phyloP scores from a whole-genome alignment of 306 rosid genomes.

The Casuarina cunninghamiana region DNA sequence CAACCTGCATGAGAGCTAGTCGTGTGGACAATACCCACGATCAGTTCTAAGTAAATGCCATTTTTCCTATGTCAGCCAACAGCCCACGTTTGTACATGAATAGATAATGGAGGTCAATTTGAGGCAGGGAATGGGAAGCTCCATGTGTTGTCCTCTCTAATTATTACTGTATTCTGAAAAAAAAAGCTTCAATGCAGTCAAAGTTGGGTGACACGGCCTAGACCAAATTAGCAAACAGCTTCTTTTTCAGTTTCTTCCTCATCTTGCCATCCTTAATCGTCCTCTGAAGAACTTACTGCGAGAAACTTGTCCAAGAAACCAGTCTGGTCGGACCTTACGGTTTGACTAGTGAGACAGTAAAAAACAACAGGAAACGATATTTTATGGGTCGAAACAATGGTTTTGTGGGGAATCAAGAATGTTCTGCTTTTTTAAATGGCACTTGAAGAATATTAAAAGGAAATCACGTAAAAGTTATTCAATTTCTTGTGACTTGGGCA shows the following conservation, averaged over 20 bases:
- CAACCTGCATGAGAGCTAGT: slow-evolving; percentile 11
- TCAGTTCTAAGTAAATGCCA: not conserved
- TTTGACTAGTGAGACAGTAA: not conserved
- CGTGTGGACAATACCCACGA: slow-evolving; percentile 11
- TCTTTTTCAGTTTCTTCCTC: not conserved
- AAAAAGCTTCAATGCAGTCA: not conserved
- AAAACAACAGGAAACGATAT: too few species aligned
- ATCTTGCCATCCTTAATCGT: not conserved
- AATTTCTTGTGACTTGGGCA: not conserved
- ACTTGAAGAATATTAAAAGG: not conserved
- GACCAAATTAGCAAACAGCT: not conserved
- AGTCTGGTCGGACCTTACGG: not conserved
- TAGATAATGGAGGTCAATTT: not conserved
- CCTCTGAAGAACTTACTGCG: not conserved
- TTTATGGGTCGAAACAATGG: not conserved
- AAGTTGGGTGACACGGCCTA: slow-evolving; percentile 3
- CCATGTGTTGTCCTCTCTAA: not conserved
- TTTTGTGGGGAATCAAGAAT: not conserved
- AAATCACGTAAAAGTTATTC: not conserved
- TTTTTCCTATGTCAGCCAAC: not conserved
- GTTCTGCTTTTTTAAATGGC: not conserved
- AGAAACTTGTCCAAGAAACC: not conserved
- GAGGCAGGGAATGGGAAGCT: not conserved
- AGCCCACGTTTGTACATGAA: not conserved
- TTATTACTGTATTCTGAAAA: not conserved